Base-by-base conservation (phyloP, 257 asterid species). In the Orobanche coerulescens region DNA sequence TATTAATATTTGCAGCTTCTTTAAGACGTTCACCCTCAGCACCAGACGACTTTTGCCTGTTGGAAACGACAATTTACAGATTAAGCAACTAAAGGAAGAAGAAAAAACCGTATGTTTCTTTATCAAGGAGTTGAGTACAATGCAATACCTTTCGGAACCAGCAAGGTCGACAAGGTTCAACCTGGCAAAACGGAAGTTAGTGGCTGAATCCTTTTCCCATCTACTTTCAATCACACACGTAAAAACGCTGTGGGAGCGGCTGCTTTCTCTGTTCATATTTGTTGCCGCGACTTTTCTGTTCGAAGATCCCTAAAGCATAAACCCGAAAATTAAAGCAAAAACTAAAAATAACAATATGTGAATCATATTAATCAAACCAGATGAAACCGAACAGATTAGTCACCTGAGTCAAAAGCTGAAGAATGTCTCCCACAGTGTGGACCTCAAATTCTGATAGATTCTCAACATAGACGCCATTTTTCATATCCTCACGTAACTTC, bases 111-210 rank as follows among this genome's bases (percentile, higher is more conserved):
- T 37, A n/a, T 44, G 18, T 33, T 4, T 11, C 40, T 54, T 54
- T 54, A 20, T 67, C 33, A 36, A 23, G 31, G 57, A 55, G 30
- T 64, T 39, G 52, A 49, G 44, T 44, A 26, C 47, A 14, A 26
- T 22, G 53, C 40, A 44, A 39, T 73, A 92, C 98, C 98, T 88
- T 67, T 92, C 98, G 48, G 98, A 92, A 74, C 98, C 98, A 71
- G 98, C 98, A 64, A 92, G 98, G 73, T 92, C 98, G 62, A 92
- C 98, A 68, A 92, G 95, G 82, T 92, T 92, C 61, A 92, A 83
- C 81, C 97, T 80, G 18, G 98, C 86, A 64, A 83, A 88, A 49
- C 98, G 97, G 62, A 82, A 92, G 76, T 88, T 92, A 18, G 93
- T 75, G 23, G 82, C 57, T 39, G 97, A 88, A 75, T 86, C 94